Evolutionary conservation across 2,329 filamentous ascomycete species (phyloP).

Genomic region (Pseudocercospora musae): DNA sequence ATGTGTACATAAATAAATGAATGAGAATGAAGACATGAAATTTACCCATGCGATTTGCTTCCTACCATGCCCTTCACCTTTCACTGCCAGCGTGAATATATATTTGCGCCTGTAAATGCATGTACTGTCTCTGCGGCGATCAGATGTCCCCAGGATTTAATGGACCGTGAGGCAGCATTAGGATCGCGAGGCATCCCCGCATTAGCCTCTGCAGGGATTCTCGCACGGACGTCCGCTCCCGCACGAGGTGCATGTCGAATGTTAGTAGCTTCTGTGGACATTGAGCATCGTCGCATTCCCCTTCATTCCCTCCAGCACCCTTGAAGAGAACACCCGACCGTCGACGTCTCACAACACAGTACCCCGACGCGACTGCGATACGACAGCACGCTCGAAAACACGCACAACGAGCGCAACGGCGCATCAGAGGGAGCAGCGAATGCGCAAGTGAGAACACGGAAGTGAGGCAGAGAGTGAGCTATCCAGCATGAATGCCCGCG

Average conservation of each 20-base stretch:
- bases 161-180: neutral
- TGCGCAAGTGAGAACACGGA: neutral
- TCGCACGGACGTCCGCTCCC: neutral
- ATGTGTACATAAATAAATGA: neutral
- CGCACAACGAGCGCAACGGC: neutral
- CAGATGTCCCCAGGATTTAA: no score
- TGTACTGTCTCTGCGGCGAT: no score
- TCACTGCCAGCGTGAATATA: no score
- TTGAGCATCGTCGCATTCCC: neutral
- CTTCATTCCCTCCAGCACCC: neutral
- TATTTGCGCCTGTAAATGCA: no score
- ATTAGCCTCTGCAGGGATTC: neutral
- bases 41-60: neutral
- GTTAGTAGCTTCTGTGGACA: neutral
- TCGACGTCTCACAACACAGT: no score
- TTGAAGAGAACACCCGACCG: neutral
- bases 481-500: conserved; percentile 11
- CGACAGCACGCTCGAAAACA: neutral
- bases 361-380: neutral
- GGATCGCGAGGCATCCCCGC: neutral
- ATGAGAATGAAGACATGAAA: neutral
- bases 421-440: neutral
- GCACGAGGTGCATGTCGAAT: neutral
- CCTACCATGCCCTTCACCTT: no score
- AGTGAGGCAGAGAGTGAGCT: neutral